Evolutionary conservation across 129 eudicot species (phyloP).

Genomic region (Heracleum sosnowskyi): DNA sequence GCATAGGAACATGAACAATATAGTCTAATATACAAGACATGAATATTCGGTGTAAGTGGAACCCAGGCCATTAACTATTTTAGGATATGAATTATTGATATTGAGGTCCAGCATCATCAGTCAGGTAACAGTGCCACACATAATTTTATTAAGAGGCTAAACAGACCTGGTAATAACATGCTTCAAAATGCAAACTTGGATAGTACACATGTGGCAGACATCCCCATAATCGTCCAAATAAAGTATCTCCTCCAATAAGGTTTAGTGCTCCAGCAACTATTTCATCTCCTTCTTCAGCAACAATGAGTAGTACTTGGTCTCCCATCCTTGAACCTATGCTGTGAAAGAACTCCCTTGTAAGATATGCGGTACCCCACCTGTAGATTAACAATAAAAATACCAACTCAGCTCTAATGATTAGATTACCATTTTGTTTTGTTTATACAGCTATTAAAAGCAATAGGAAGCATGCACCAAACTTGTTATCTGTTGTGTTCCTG

Average conservation of each 20-base stretch:
- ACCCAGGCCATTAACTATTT: not conserved
- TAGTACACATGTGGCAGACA: slow-evolving; percentile 78
- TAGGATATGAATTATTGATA: not conserved
- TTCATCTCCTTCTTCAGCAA: slow-evolving; percentile 77
- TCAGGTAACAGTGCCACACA: not conserved
- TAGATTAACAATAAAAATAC: not conserved
- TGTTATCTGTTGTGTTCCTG: slow-evolving; percentile 95
- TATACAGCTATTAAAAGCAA: not conserved
- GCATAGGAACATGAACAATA: not conserved
- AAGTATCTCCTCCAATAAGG: slow-evolving; percentile 89
- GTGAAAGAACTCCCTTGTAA: slow-evolving; percentile 98
- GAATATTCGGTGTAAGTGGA: not conserved
- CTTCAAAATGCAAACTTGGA: slow-evolving; percentile 94
- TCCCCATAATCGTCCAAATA: slow-evolving; percentile 96
- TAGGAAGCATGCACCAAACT: slow-evolving; percentile 40
- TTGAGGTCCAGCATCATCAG: not conserved
- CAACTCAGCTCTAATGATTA: not conserved
- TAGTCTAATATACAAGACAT: not conserved
- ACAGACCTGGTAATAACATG: slow-evolving; percentile 93
- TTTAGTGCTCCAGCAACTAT: slow-evolving; percentile 94
- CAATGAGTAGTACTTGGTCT: slow-evolving; percentile 69
- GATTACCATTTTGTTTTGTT: not conserved
- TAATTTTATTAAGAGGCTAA: not conserved
- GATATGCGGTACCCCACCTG: slow-evolving; percentile 95
- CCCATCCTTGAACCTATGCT: slow-evolving; percentile 91